phyloP scores from a whole-genome alignment of 441 rosid species.

The Euphorbia corollata region DNA sequence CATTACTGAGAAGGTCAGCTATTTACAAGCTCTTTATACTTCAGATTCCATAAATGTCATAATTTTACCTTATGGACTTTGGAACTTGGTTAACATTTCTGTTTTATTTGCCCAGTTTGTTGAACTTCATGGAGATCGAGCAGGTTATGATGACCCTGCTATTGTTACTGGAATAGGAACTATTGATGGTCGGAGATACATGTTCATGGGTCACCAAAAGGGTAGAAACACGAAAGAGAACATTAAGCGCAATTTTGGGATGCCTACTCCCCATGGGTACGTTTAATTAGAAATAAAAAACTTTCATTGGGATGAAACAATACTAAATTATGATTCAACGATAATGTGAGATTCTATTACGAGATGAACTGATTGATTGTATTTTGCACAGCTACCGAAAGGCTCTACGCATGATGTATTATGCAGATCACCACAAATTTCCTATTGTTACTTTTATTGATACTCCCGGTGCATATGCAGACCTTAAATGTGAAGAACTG shows the following conservation, averaged over 20 bases:
- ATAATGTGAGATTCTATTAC: not conserved
- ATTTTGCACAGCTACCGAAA: constrained; percentile 63
- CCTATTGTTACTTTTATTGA: constrained; percentile 87
- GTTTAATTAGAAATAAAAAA: constrained; percentile 22
- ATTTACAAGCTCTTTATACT: constrained; percentile 17
- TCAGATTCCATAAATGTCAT: too few relatives aligned
- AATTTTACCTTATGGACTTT: constrained; percentile 8
- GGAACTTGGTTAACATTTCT: constrained; percentile 12
- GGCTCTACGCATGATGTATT: constrained; percentile 87
- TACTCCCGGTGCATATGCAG: constrained; percentile 91
- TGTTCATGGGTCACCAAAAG: constrained; percentile 98
- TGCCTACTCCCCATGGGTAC: constrained; percentile 99
- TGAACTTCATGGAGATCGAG: constrained; percentile 97
- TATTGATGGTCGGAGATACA: constrained; percentile 68
- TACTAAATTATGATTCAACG: too few relatives aligned
- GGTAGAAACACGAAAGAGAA: constrained; percentile 96
- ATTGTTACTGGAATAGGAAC: constrained; percentile 88
- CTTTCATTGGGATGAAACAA: constrained; percentile 9
- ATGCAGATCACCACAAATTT: constrained; percentile 89
- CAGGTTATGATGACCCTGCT: constrained; percentile 96
- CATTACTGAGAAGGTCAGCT: constrained; percentile 83
- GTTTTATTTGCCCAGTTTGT: constrained; percentile 48
- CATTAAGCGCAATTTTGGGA: constrained; percentile 84
- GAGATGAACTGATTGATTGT: constrained; percentile 8
- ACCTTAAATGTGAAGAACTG: constrained; percentile 77